Evolutionary conservation across 148 eudicot species (phyloP), one percentile per base, ranked within the genome.

Genomic region (Camellia lanceoleosa): DNA sequence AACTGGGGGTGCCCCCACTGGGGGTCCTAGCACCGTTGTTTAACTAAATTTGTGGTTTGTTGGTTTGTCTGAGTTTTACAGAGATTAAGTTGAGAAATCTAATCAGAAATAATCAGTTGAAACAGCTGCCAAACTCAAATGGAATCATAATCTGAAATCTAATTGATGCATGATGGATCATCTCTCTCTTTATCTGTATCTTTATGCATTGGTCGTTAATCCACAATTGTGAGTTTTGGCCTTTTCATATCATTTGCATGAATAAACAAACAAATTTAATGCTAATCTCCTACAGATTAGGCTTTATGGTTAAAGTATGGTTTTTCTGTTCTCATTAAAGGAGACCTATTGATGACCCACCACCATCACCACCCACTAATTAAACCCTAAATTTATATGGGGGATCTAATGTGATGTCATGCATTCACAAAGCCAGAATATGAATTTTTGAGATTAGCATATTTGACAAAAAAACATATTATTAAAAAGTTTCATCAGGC

Each of bases 281-380:
- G 43, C 46, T 3, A 23, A 44, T 43, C 71, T 77, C 80, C 76
- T 65, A 82, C 42, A 61, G 23, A 52, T 69, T 64, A 49, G 74
- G 79, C 84, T 82, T 82, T 82, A 60, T 20, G 71, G 66, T 49
- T 61, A 77, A 59, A 77, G 71, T 30, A 42, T 49, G 42, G 46
- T 54, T 49, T 74, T 56, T 12, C 58, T 30, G 1, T 5, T 74
- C 15, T 74, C 77, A 59, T 56, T 20, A 5, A 73, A 67, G 76
- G 80, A 30, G 80, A 76, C 59, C 67, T 30, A 62, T 42, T 23
- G 60, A 51, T 76, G 76, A 77, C 74, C 84, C 80, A 77, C 80
- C 80, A 77, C 80, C 49, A 54, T 18, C 41, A 56, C 58, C 78
- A 64, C 70, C 71, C 79, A 77, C 80, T 56, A 64, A 70, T 77